Evolutionary conservation across 2,329 filamentous ascomycete species (phyloP), one percentile per base, ranked within the genome.

Genomic region (Fusarium paranaense): DNA sequence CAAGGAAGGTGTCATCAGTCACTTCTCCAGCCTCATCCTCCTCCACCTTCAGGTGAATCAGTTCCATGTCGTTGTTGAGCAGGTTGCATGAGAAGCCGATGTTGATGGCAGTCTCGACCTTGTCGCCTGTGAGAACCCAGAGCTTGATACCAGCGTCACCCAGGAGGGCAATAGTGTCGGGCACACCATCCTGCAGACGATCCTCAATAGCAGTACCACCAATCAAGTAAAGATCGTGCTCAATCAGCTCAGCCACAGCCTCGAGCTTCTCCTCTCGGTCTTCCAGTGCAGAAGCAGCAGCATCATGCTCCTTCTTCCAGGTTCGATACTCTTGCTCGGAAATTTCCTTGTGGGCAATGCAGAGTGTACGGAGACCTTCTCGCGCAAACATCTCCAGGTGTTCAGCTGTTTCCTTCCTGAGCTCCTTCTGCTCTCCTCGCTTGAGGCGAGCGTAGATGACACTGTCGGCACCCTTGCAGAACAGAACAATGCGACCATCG

Each of bases 51-150:
- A 99, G 88, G 58, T 97, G 91, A 73, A 99, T 94, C 71, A 99
- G 86, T 76, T 99, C 97, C 97, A 99, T 98, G 76, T 98, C 94
- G 82, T 98, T 99, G 84, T 96, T 95, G 64, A 99, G 90, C 35
- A 99, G 88, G 78, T 99, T 99, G 86, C 97, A 99, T 13, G 97
- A 99, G 84, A 98, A 99, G 3, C 97, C 97, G 80, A 99, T 99
- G 85, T 99, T 99, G 90, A 99, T 99, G 67, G 97, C 97, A 27
- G 97, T 99, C 85, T 99, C 97, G 35, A 98, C 96, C 84, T 98
- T 99, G 87, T 99, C 97, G 73, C 97, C 97, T 18, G 97, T 99
- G 74, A 99, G 86, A 63, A 99, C 97, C 97, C 97, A 99, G 9
- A 99, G 90, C 84, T 99, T 99, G 84, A 99, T 98, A 81, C 97